Evolutionary conservation across 1,284 basidiomycete genomes (phyloP), one percentile per base, ranked within the genome.

Genomic region (Cryptococcus jaspeensis): DNA sequence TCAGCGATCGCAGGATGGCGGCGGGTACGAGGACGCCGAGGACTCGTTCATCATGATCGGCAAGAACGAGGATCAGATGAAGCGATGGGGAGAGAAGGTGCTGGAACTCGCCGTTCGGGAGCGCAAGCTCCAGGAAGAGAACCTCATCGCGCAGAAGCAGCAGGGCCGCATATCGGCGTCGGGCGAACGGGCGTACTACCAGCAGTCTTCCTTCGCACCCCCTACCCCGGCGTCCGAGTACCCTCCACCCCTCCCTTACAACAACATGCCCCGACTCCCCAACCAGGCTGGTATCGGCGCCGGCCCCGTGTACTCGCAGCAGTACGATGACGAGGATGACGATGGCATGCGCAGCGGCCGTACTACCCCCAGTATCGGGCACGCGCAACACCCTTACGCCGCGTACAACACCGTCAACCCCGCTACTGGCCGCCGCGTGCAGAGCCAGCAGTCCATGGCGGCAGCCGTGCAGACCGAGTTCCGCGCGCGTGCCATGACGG

Each of bases 31-130:
- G 40, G 71, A 70, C 37, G 50, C 67, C 25, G 68, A 90, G 48
- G 96, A 99, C 73, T 94, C 86, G 67, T 98, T 99, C 77, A 90
- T 92, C 44, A 84, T 99, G 58, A 88, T 90, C 53, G 97, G 95
- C 76, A 85, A 90, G 53, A 87, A 87, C 23, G 92, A 98, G 72
- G 95, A 98, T 70, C 90, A 94, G 72, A 84, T 97, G 71, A 85
- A 85, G 55, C 88, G 90, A 68, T 99, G 96, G 95, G 89, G 95
- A 70, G 82, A 84, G 18, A 86, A 88, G 60, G 88, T 99, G 65
- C 91, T 87, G 74, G 87, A 89, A 56, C 82, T 97, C 28, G 92
- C 97, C 68, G 86, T 84, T 64, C 76, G 79, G 2, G 74, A 76
- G 40, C 62, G 66, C 35, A 61, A 67, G 48, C 64, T 72, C 37